phyloP scores from a whole-genome alignment of 2,329 filamentous ascomycete genomes.

The Colletotrichum agaves region DNA sequence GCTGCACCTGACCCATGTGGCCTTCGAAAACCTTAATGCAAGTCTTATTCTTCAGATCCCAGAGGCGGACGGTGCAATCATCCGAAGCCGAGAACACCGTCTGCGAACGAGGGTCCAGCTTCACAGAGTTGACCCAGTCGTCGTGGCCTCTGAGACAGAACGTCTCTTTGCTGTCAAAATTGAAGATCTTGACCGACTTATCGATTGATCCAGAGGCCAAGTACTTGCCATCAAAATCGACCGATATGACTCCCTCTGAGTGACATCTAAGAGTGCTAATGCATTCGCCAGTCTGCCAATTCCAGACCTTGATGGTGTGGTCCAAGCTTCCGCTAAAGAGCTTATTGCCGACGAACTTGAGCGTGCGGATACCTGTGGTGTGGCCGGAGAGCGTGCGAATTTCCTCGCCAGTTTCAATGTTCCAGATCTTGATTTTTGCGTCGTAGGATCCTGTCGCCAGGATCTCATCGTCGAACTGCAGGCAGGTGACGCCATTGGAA shows the following conservation, averaged over 20 bases:
- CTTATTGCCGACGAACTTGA: constrained; percentile 93
- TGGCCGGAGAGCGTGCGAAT: constrained; percentile 88
- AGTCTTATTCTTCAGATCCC: constrained; percentile 87
- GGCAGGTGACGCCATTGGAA: constrained; percentile 74
- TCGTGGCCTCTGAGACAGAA: constrained; percentile 85
- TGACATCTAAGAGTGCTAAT: constrained; percentile 85
- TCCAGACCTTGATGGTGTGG: constrained; percentile 91
- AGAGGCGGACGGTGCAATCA: constrained; percentile 89
- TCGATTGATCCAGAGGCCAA: constrained; percentile 92
- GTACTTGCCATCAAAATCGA: constrained; percentile 87
- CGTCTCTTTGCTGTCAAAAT: constrained; percentile 84
- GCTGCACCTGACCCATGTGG: constrained; percentile 95
- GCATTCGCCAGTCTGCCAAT: constrained; percentile 91
- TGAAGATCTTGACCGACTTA: constrained; percentile 90
- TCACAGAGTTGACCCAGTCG: constrained; percentile 98
- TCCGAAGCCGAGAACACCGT: constrained; percentile 95
- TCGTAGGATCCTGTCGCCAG: constrained; percentile 96
- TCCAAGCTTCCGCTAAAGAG: constrained; percentile 92
- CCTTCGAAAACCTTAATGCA: constrained; percentile 83
- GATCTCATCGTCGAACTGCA: constrained; percentile 82
- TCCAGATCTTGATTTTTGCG: constrained; percentile 94
- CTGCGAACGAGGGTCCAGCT: constrained; percentile 81
- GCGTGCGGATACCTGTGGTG: constrained; percentile 81
- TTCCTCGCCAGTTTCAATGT: constrained; percentile 87
- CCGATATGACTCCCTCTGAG: constrained; percentile 81